Evolutionary conservation across 1,284 basidiomycete genomes (phyloP).

Genomic region (Pseudozyma pruni): DNA sequence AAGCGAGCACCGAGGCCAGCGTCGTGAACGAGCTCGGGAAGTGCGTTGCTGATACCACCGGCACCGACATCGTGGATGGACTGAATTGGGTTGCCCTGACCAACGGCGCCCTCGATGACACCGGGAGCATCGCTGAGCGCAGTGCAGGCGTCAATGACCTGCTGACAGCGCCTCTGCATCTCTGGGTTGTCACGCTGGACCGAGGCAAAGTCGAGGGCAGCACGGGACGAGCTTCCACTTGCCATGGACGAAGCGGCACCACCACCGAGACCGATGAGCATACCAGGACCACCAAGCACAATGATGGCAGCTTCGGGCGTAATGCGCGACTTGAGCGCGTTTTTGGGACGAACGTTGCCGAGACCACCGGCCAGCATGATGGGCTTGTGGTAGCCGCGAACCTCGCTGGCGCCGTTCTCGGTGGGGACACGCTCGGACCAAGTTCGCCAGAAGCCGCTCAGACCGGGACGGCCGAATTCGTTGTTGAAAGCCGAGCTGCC

Average conservation of each 20-base stretch:
- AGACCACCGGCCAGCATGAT: conserved; percentile 99
- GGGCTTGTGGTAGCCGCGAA: conserved; percentile 98
- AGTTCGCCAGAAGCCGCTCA: conserved; percentile 71
- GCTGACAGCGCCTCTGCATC: conserved; percentile 96
- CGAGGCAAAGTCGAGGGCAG: conserved; percentile 94
- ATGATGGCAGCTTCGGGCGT: conserved; percentile 72
- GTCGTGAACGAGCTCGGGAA: conserved; percentile 97
- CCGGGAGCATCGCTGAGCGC: conserved; percentile 48
- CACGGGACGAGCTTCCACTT: conserved; percentile 74
- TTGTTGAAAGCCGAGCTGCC: conserved; percentile 98
- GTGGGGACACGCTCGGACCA: conserved; percentile 61
- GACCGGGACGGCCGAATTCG: conserved; percentile 91
- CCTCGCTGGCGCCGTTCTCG: conserved; percentile 70
- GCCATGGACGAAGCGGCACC: conserved; percentile 93
- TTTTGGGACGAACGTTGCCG: conserved; percentile 78
- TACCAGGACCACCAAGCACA: conserved; percentile 94
- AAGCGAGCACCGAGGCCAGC: conserved; percentile 89
- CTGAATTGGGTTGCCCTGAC: conserved; percentile 78
- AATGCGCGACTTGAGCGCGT: conserved; percentile 64
- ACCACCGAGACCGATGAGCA: conserved; percentile 95
- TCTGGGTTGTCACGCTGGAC: conserved; percentile 98
- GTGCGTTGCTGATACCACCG: conserved; percentile 93
- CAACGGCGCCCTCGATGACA: conserved; percentile 36
- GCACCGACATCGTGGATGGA: conserved; percentile 99
- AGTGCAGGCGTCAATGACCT: conserved; percentile 85